Evolutionary conservation across 2,329 filamentous ascomycete genomes (phyloP), one percentile per base, ranked within the genome.

Genomic region (Microsporum canis): DNA sequence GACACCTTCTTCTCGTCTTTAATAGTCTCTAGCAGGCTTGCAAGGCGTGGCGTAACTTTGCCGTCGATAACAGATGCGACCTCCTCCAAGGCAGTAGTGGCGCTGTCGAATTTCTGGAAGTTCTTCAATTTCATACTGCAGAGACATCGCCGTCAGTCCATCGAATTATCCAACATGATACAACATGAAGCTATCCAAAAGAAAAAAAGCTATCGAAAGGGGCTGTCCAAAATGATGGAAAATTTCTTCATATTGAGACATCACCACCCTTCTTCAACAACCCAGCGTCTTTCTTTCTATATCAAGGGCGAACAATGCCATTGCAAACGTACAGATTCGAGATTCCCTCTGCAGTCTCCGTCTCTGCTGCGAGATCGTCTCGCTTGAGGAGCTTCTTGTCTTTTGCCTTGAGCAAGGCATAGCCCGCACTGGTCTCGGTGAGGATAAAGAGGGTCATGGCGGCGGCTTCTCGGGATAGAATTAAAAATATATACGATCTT

Each of bases 1-100:
- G 91, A 95, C 47, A 89, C 87, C 80, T 99, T 97, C 81, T 95
- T 95, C 83, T 99, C 94, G 73, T 95, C 88, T 79, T 96, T 96
- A 76, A 97, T 86, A 59, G 87, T 86, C 68, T 95, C 85, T 68
- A 99, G 86, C 64, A 99, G 84, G 68, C 82, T 83, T 60, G 88
- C 80, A 65, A 99, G 82, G 76, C 94, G 86, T 62, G 91, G 87
- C 56, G 92, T 95, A 65, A 97, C 91, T 79, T 96, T 97, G 75
- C 91, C 91, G 72, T 97, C 92, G 67, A 90, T 88, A 64, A 99
- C 79, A 45, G 89, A 84, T 60, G 89, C 86, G 69, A 91, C 89
- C 80, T 99, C 92, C 75, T 95, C 88, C 63, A 99, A 82, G 66
- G 94, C 94, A 66, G 86, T 86, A 65, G 89, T 86, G 65, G 94